A percentile compares a stretch with the other conserved stretches of the same genome.
phyloP scores from a whole-genome alignment of 2,329 filamentous ascomycete species.

The Madurella mycetomatis region DNA sequence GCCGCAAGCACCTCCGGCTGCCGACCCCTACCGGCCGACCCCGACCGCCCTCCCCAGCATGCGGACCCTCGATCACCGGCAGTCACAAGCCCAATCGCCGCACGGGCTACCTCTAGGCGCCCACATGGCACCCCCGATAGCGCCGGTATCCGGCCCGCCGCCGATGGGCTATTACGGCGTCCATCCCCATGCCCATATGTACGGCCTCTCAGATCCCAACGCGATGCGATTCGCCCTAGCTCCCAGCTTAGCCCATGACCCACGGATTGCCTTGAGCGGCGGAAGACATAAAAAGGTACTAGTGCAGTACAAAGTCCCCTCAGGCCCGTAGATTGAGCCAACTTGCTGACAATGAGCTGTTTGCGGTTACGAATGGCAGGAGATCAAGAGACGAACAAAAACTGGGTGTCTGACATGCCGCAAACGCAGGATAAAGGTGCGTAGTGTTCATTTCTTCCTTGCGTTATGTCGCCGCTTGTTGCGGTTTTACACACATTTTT shows the following conservation, averaged over 20 bases:
- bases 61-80: constrained; percentile 39
- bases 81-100: constrained; percentile 26
- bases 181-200: constrained; percentile 38
- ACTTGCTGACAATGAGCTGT: constrained; percentile 27
- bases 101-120: constrained; percentile 36
- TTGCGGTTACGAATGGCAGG: constrained; percentile 37
- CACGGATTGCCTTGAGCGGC: constrained; percentile 42
- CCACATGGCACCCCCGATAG: constrained; percentile 33
- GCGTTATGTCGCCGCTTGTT: constrained; percentile 4
- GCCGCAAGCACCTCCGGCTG: constrained; percentile 22
- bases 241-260: constrained; percentile 38
- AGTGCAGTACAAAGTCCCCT: constrained; percentile 13
- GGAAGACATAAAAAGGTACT: constrained; percentile 56
- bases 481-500: constrained; percentile 1
- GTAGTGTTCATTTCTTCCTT: constrained; percentile 30
- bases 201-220: constrained; percentile 41
- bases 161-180: constrained; percentile 43
- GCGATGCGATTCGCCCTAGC: constrained; percentile 44
- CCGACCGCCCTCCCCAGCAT: constrained; percentile 41
- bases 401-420: constrained; percentile 60
- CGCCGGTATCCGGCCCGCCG: constrained; percentile 35
- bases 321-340: constrained; percentile 5
- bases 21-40: constrained; percentile 36
- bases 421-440: constrained; percentile 59
- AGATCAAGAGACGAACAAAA: constrained; percentile 60